phyloP scores from a whole-genome alignment of 2,329 filamentous ascomycete genomes.

The Aspergillus aculeatinus region DNA sequence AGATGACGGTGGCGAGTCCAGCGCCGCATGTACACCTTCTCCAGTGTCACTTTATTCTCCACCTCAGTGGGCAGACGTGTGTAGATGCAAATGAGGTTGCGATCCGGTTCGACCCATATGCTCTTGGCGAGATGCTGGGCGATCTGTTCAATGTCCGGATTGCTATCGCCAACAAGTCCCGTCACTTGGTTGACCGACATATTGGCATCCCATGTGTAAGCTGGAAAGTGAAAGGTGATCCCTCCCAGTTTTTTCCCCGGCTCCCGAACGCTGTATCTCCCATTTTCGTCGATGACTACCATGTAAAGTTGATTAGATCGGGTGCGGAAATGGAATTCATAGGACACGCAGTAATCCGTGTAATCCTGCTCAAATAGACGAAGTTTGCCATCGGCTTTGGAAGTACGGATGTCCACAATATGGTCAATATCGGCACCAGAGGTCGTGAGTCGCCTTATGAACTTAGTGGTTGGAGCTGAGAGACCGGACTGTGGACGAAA shows the following conservation, averaged over 20 bases:
- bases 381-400: constrained; percentile 16
- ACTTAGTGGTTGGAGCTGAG: constrained; percentile 30
- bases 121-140: constrained; percentile 33
- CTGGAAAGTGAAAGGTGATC: constrained; percentile 42
- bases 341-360: constrained; percentile 27
- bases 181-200: constrained; percentile 30
- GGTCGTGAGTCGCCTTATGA: constrained; percentile 40
- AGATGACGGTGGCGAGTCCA: constrained; percentile 33
- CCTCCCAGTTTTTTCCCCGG: constrained; percentile 30
- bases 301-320: constrained; percentile 31
- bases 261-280: constrained; percentile 28
- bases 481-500: constrained; percentile 34
- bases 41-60: constrained; percentile 23
- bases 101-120: constrained; percentile 34
- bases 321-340: constrained; percentile 43
- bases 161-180: constrained; percentile 22
- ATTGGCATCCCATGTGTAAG: constrained; percentile 42
- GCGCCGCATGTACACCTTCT: constrained; percentile 37
- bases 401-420: constrained; percentile 35
- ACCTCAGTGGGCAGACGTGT: constrained; percentile 23
- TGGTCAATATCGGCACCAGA: constrained; percentile 43
- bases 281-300: constrained; percentile 35
- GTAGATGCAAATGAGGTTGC: constrained; percentile 28
- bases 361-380: constrained; percentile 31
- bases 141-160: constrained; percentile 28